Conservation (phyloP, 2,329 filamentous ascomycete genomes). For the Ambrosiella xylebori region DNA sequence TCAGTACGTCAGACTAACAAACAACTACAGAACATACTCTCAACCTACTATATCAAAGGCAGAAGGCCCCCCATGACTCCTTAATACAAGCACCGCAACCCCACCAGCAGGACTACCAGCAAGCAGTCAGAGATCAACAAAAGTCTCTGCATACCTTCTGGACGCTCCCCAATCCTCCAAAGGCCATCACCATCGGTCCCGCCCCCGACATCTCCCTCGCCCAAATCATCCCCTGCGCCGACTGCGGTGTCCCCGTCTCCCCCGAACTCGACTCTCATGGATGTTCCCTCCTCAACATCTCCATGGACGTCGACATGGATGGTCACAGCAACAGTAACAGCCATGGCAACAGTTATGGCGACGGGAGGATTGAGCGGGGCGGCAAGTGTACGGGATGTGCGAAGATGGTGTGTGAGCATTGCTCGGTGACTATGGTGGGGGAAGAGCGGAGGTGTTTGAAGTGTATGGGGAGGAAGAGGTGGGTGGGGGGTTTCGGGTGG, state of each 20-base stretch:
- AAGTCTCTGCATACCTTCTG: constrained; percentile 44
- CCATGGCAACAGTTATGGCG: constrained; percentile 24
- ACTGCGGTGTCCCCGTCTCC: constrained; percentile 26
- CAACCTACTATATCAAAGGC: constrained; percentile 39
- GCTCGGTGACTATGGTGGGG: constrained; percentile 40
- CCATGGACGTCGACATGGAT: constrained; percentile 39
- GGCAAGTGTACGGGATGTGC: constrained; percentile 32
- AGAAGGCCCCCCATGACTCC: constrained; percentile 20
- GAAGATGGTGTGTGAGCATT: constrained; percentile 40
- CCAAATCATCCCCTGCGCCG: constrained; percentile 29
- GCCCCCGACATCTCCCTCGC: constrained; percentile 5
- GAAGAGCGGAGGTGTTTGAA: constrained; percentile 34
- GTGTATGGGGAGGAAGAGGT: constrained; percentile 28
- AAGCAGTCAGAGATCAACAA: constrained; percentile 20
- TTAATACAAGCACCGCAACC: neutral
- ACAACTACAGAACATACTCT: constrained; percentile 34
- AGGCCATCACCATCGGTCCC: constrained; percentile 1
- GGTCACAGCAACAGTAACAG: constrained; percentile 10
- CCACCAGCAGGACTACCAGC: neutral
- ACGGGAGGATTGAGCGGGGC: constrained; percentile 15
- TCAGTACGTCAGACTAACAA: constrained; percentile 11
- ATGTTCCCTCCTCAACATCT: constrained; percentile 15
- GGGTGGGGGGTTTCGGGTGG: constrained; percentile 13
- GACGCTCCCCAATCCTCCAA: constrained; percentile 29
- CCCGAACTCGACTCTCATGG: neutral